phyloP scores from a whole-genome alignment of 1,284 basidiomycete species.

The Rhodotorula sp. region DNA sequence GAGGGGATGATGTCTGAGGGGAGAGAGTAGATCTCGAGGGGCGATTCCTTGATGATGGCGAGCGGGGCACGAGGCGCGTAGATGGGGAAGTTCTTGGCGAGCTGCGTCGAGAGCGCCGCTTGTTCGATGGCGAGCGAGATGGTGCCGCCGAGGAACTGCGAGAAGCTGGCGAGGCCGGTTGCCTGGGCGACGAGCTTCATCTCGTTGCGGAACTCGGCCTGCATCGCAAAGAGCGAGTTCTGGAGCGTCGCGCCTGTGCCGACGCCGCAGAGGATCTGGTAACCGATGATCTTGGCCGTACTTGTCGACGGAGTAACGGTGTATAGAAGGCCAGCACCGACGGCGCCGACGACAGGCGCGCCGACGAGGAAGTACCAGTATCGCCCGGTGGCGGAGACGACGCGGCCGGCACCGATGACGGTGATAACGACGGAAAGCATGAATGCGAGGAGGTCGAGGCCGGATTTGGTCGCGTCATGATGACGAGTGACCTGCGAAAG shows the following conservation, averaged over 20 bases:
- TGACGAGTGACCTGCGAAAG: slow-evolving; percentile 21
- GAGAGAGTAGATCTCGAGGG: slow-evolving; percentile 26
- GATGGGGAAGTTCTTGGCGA: slow-evolving; percentile 27
- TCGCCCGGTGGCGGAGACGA: slow-evolving; percentile 43
- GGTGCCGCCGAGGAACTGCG: slow-evolving; percentile 20
- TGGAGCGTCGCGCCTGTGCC: slow-evolving; percentile 31
- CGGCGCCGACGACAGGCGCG: slow-evolving; percentile 47
- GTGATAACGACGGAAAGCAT: slow-evolving; percentile 42
- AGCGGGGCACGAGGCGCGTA: slow-evolving; percentile 28
- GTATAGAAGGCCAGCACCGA: slow-evolving; percentile 55
- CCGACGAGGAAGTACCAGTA: slow-evolving; percentile 51
- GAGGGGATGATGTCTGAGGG: neutral
- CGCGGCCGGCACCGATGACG: slow-evolving; percentile 40
- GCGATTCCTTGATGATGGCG: slow-evolving; percentile 26
- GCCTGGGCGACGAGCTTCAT: slow-evolving; percentile 29
- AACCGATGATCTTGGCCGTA: slow-evolving; percentile 52
- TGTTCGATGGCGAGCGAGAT: slow-evolving; percentile 33
- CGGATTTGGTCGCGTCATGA: slow-evolving; percentile 38
- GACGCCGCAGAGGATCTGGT: slow-evolving; percentile 45
- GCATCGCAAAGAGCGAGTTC: slow-evolving; percentile 35
- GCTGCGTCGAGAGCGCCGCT: slow-evolving; percentile 24
- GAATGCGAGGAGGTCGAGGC: slow-evolving; percentile 45
- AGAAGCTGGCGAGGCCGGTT: slow-evolving; percentile 29
- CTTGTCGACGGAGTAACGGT: slow-evolving; percentile 47
- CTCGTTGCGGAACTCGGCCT: slow-evolving; percentile 34